A percentile compares a stretch with the other conserved stretches of the same genome.
Conservation (phyloP, 176 grass and related monocot species). For the Paspalum notatum region DNA sequence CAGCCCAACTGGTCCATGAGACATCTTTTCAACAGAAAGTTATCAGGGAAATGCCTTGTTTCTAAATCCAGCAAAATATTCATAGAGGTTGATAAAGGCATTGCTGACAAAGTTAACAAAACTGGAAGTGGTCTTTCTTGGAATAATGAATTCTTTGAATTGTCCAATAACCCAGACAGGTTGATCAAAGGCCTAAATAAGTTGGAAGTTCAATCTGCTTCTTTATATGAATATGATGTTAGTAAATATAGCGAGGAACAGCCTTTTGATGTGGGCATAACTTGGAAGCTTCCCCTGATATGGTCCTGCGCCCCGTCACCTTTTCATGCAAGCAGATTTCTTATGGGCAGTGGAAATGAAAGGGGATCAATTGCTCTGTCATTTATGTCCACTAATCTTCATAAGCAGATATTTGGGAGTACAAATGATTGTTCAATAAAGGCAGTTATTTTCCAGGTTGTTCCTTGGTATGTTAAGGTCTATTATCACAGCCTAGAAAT, state of each 20-base stretch:
- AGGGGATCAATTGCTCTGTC: conserved; percentile 96
- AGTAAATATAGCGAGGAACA: conserved; percentile 61
- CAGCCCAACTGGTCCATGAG: conserved; percentile 84
- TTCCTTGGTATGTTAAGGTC: conserved; percentile 98
- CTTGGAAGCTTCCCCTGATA: conserved; percentile 74
- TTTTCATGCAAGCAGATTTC: conserved; percentile 80
- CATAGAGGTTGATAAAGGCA: conserved; percentile 71
- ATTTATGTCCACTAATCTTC: conserved; percentile 62
- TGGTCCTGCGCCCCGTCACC: conserved; percentile 70
- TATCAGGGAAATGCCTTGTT: conserved; percentile 71
- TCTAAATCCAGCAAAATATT: conserved; percentile 83
- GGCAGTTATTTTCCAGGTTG: conserved; percentile 83
- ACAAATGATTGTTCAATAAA: conserved; percentile 66
- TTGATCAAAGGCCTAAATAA: conserved; percentile 56
- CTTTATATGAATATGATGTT: conserved; percentile 73
- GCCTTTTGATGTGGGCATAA: conserved; percentile 83
- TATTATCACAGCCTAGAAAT: conserved; percentile 94
- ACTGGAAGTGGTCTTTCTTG: conserved; percentile 48
- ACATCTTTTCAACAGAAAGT: conserved; percentile 77
- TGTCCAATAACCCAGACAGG: conserved; percentile 62
- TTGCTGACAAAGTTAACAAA: conserved; percentile 47
- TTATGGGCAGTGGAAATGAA: conserved; percentile 98
- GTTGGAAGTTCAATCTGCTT: conserved; percentile 47
- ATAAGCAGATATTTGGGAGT: conserved; percentile 47
- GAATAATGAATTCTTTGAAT: conserved; percentile 61